Conservation (phyloP, 2,329 filamentous ascomycete genomes). For the Zymoseptoria ardabiliae region DNA sequence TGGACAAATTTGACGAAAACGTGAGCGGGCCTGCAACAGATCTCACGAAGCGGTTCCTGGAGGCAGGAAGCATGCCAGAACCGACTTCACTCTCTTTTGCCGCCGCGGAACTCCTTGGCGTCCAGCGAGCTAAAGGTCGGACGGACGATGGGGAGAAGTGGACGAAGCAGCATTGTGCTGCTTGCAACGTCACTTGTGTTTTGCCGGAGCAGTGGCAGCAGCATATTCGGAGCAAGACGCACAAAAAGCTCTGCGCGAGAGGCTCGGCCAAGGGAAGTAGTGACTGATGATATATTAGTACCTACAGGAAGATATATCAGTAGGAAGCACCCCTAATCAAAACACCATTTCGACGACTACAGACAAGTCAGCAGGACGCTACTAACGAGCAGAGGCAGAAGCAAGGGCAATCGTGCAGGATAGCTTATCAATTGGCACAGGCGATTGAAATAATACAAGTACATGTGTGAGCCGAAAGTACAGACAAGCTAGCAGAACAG, state of each 20-base stretch:
- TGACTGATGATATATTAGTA: neutral
- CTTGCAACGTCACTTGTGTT: constrained; percentile 55
- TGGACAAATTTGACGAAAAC: constrained; percentile 51
- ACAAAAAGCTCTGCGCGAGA: constrained; percentile 34
- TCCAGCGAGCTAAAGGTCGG: constrained; percentile 46
- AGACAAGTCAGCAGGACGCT: no score
- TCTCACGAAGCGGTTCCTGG: constrained; percentile 58
- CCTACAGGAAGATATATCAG: no score
- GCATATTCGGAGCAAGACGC: constrained; percentile 49
- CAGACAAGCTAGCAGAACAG: no score
- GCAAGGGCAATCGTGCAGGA: no score
- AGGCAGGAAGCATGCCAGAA: constrained; percentile 45
- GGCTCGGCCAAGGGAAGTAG: neutral
- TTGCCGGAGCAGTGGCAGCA: constrained; percentile 51
- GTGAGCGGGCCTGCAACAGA: constrained; percentile 59
- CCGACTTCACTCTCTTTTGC: constrained; percentile 49
- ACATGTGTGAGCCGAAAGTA: no score
- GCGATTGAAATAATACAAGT: no score
- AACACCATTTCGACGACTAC: no score
- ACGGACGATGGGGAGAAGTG: constrained; percentile 39
- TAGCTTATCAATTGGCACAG: no score
- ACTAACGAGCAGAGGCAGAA: no score
- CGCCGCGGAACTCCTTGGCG: constrained; percentile 51
- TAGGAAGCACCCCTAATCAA: no score
- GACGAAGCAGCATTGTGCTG: constrained; percentile 56